phyloP scores from a whole-genome alignment of 2,329 filamentous ascomycete species.

The Monosporascus sp. region DNA sequence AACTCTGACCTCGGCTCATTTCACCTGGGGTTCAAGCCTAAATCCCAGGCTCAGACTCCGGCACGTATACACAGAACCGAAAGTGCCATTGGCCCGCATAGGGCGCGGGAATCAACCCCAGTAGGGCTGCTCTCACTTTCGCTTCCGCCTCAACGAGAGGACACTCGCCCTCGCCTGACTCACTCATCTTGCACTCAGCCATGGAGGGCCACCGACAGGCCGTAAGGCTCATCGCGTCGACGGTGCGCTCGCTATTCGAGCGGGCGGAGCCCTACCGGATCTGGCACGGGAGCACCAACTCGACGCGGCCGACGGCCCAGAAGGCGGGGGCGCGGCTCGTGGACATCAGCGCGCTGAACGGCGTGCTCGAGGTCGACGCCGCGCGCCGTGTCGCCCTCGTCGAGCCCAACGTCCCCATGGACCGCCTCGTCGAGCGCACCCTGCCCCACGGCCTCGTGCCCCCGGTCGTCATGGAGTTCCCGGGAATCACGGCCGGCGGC shows the following conservation, averaged over 20 bases:
- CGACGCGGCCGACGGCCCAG: slow-evolving; percentile 53
- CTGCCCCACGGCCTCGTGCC: slow-evolving; percentile 62
- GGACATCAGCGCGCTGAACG: slow-evolving; percentile 60
- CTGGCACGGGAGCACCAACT: slow-evolving; percentile 73
- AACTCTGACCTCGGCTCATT: no score
- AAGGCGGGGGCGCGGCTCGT: slow-evolving; percentile 40
- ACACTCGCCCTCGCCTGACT: neutral
- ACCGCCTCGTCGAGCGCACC: slow-evolving; percentile 61
- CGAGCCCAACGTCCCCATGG: slow-evolving; percentile 74
- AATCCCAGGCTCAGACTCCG: no score
- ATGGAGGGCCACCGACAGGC: slow-evolving; percentile 49
- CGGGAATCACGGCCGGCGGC: slow-evolving; percentile 69
- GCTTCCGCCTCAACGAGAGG: neutral
- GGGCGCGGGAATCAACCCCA: no score
- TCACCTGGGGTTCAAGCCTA: no score
- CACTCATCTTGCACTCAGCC: neutral
- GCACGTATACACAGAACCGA: no score
- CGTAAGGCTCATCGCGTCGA: slow-evolving; percentile 42
- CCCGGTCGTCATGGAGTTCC: slow-evolving; percentile 72
- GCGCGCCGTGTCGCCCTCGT: slow-evolving; percentile 56
- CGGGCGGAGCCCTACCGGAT: slow-evolving; percentile 62
- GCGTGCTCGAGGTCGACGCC: slow-evolving; percentile 60
- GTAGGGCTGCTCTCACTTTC: neutral
- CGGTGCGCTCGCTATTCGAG: slow-evolving; percentile 45
- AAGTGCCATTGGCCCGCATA: no score